These are phyloP conservation scores for Syncephalastrum racemosum DNA, from an alignment of 371 early-diverging fungal genomes.

Conservation along the genomic window DNA sequence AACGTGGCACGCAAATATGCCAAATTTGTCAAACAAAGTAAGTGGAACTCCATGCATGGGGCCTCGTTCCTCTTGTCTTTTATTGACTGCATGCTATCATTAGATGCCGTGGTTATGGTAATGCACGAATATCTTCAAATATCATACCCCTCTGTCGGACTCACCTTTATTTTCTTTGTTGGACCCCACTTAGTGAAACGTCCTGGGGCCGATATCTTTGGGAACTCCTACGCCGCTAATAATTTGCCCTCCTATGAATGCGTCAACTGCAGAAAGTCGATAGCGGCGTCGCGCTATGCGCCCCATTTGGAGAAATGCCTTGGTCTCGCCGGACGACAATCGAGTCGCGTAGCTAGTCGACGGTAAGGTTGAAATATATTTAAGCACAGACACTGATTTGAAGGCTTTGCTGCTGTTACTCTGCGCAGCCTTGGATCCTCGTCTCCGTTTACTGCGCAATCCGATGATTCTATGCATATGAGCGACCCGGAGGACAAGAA, in stretches of 20 bases:
- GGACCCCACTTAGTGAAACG: conserved; percentile 29
- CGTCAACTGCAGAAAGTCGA: conserved; percentile 70
- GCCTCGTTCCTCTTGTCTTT: conserved; percentile 33
- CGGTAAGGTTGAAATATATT: conserved; percentile 29
- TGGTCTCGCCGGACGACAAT: conserved; percentile 74
- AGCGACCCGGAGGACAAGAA: conserved; percentile 6
- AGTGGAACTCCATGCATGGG: conserved; percentile 1
- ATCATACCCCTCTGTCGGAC: neutral
- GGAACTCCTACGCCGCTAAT: conserved; percentile 56
- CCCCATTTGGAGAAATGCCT: conserved; percentile 89
- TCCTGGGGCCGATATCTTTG: conserved; percentile 73
- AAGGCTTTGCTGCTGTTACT: neutral
- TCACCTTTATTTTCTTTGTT: conserved; percentile 2
- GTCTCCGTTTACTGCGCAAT: conserved; percentile 8
- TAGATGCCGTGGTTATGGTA: conserved; percentile 33
- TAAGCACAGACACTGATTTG: neutral
- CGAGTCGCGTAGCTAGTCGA: conserved; percentile 62
- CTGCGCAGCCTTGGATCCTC: neutral
- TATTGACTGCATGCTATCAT: conserved; percentile 8
- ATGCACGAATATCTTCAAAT: conserved; percentile 5
- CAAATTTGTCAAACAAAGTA: conserved; percentile 73
- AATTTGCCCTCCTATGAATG: conserved; percentile 70
- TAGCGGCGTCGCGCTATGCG: conserved; percentile 79
- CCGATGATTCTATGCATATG: conserved; percentile 14
- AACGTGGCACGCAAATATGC: conserved; percentile 54